Evolutionary conservation across 2,329 filamentous ascomycete genomes (phyloP), one percentile per base, ranked within the genome.

Genomic region (Epichloe typhina): DNA sequence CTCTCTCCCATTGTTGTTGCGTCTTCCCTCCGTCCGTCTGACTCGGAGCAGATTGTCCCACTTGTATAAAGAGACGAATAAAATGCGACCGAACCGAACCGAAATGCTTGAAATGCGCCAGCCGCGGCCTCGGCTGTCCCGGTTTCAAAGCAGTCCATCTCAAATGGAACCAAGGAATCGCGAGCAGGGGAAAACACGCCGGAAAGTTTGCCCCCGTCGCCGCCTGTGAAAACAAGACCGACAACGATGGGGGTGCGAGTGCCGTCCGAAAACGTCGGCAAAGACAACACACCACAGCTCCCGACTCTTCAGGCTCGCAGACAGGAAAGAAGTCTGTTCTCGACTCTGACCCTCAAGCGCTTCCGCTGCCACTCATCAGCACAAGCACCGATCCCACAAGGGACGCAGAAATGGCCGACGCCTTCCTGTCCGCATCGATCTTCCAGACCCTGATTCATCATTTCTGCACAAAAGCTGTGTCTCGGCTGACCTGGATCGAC

Each of bases 151-250:
- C 51, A 11, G 36, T 53, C 4, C 51, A 53, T 12, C 52, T 59
- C 8, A 54, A 46, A 52, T 59, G 57, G 57, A 37, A 55, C 26
- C 56, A 58, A 38, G 56, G 57, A n/a, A 52, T 59, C 11, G 57
- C 57, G 1, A 59, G 57, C 42, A 52, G 57, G 55, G 57, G 57
- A 3, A 54, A 46, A 41, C 43, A 57, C 23, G 51, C 57, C 1
- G 57, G 57, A 4, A 57, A 52, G 17, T 42, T 45, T 1, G 21
- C 45, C 13, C 57, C 57, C 0, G 52, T 53, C 2, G 9, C 49
- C 26, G 9, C 49, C 26, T 37, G 21, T 17, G 6, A 26, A 19
- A 50, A 38, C 5, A 19, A n/a, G 13, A n/a, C 23, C 2, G 19
- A 15, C 4, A 15, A 9, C 13, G 26, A 47, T 21, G 3, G 3